Base-by-base conservation (phyloP, 441 rosid species). In the Populus hybrid region DNA sequence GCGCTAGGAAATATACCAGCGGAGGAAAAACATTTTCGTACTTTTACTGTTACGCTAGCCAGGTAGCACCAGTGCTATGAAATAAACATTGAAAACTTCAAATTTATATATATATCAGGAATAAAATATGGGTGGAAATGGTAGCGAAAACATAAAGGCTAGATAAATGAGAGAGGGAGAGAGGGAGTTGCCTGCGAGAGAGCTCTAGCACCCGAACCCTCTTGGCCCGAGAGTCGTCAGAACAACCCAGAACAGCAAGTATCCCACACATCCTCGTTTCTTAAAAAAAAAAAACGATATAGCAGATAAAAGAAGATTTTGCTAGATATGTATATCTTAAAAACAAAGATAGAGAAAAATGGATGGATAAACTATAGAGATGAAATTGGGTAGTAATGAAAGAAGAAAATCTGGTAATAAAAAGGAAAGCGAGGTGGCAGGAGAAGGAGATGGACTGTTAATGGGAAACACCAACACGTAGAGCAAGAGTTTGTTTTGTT, bases 191-290 rank as follows among this genome's bases (percentile, higher is more conserved):
- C 97, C 98, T 91, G 93, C 98, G 98, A 76, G 98, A 94, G 77
- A 94, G 98, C 89, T 94, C 97, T 74, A 94, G 92, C 8, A 94
- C 95, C 50, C 98, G 98, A 79, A 86, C 95, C 85, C 98, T 88
- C 77, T 90, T 92, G 38, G 98, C 91, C 87, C 89, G 95, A 83
- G 97, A 92, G 75, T 91, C 94, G 73, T 91, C 92, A 19, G 94
- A 89, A 80, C 97, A 94, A 77, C 98, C 98, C 35, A 93, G 86
- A 78, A 94, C 91, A 61, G 97, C 98, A 64, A 94, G 89, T 42
- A 94, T 94, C 46, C 98, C 98, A 83, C 98, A 92, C 98, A 94
- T 94, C 18, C 0, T 3, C 5, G 11, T 34, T 24, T 63, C 19
- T 36, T 16, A 12, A 34, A 3, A n/a, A 4, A 5, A 0, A 16